phyloP scores from a whole-genome alignment of 2,329 filamentous ascomycete genomes.

The Nemania bipapillata region DNA sequence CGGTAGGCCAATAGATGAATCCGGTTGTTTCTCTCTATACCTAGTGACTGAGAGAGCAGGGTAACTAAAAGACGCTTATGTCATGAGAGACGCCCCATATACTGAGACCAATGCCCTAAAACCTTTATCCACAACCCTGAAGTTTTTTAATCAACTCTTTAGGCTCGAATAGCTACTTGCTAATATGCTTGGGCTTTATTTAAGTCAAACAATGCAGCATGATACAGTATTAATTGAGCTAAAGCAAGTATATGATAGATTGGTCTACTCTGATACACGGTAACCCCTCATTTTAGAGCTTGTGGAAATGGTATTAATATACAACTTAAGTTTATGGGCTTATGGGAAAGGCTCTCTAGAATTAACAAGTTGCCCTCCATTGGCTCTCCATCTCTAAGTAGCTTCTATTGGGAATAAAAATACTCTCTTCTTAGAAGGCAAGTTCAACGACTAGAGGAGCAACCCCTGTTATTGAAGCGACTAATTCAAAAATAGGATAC shows the following conservation, averaged over 20 bases:
- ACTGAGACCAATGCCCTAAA: conserved; percentile 2
- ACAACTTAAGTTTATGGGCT: neutral
- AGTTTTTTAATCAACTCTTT: neutral
- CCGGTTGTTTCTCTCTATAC: conserved; percentile 13
- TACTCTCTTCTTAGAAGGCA: neutral
- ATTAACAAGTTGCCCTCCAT: too few species aligned
- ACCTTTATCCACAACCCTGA: neutral
- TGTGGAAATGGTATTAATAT: neutral
- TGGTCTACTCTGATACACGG: neutral
- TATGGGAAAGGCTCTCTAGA: neutral
- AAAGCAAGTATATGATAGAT: neutral
- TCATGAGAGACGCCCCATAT: neutral
- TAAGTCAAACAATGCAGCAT: neutral
- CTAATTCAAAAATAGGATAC: neutral
- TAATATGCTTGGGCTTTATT: neutral
- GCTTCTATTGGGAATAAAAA: neutral
- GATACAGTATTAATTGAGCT: neutral
- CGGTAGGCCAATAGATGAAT: conserved; percentile 12
- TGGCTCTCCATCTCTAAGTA: neutral
- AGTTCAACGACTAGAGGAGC: neutral
- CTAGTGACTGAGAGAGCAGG: neutral
- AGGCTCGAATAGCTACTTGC: neutral
- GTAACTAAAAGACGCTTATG: conserved; percentile 13
- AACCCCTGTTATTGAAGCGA: neutral
- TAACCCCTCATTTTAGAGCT: neutral